Conservation (phyloP, 2,329 filamentous ascomycete genomes). For the Neopestalotiopsis rosae region DNA sequence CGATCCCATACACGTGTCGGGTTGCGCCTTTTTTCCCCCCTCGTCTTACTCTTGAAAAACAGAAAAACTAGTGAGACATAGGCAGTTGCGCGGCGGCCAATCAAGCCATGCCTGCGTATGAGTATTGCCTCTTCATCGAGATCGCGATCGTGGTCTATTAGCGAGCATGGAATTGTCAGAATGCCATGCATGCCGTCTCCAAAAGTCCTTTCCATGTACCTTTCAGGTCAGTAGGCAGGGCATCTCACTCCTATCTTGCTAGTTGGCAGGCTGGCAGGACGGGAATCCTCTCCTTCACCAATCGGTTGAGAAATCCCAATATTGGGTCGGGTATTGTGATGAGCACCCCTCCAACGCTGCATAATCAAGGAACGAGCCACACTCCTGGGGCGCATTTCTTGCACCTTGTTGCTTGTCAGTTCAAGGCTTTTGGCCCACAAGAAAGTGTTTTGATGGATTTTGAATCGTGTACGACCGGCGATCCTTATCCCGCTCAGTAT, state of each 20-base stretch:
- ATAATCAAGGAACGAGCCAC: slow-evolving; percentile 7
- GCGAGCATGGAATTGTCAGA: slow-evolving; percentile 36
- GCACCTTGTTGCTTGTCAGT: background rate
- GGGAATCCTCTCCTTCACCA: background rate
- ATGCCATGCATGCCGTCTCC: slow-evolving; percentile 31
- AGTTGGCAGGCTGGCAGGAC: background rate
- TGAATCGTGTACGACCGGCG: background rate
- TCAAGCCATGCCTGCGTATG: background rate
- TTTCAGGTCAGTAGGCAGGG: background rate
- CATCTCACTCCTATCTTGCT: background rate
- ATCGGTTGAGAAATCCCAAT: background rate
- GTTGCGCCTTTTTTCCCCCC: background rate
- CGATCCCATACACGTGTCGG: background rate
- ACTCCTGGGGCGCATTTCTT: background rate
- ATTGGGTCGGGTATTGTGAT: slow-evolving; percentile 3
- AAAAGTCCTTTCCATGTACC: slow-evolving; percentile 30
- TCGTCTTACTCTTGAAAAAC: background rate
- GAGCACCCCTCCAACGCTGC: background rate
- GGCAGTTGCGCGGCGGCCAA: slow-evolving; percentile 9
- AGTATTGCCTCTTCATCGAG: slow-evolving; percentile 28
- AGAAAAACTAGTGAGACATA: slow-evolving; percentile 3
- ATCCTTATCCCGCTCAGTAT: background rate
- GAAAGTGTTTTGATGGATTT: background rate
- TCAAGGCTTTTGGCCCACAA: background rate
- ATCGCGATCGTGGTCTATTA: slow-evolving; percentile 21